Evolutionary conservation across 2,329 filamentous ascomycete genomes (phyloP), one percentile per base, ranked within the genome.

Genomic region (Penicillium sp.): DNA sequence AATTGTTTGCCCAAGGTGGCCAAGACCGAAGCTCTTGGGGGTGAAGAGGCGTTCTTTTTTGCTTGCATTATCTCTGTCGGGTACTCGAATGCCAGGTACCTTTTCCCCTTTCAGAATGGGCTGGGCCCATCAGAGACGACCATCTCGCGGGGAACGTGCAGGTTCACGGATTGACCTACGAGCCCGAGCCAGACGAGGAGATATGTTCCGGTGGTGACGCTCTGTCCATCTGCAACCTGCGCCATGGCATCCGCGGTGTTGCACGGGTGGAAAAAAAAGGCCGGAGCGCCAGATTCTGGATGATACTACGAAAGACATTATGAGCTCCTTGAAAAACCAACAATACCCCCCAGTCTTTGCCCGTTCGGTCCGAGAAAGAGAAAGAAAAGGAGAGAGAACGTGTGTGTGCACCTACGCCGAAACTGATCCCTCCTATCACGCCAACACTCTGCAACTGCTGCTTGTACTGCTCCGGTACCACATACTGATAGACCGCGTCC

Each of bases 221-320:
- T 65, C 60, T 68, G 69, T 54, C 71, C 70, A 15, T 76, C 72
- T 69, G 85, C 80, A 71, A 92, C 88, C 56, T 81, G 82, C 68
- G 83, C 82, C 85, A 98, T 91, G 56, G 91, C 91, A 67, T 94
- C 90, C 59, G 90, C 91, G 9, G 95, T 91, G 75, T 91, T 87
- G 79, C 95, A 98, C 26, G 95, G 94, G 80, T 99, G 95, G 70
- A 98, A 85, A 78, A 97, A 97, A 78, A 94, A 97, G 54, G 88
- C 86, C 44, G 93, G 92, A 61, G 89, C 78, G 57, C 90, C 90
- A 61, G 88, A 91, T 62, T 91, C 78, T 56, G 95, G 94, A 83
- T 98, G 93, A 77, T 96, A 89, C 88, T 94, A 79, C 75, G 64
- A 54, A 53, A 70, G 30, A 59, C 53, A 67, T 67, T 10, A 78